Conservation (phyloP, 1,139 yeast species). For the Suhomyces coccinellae region DNA sequence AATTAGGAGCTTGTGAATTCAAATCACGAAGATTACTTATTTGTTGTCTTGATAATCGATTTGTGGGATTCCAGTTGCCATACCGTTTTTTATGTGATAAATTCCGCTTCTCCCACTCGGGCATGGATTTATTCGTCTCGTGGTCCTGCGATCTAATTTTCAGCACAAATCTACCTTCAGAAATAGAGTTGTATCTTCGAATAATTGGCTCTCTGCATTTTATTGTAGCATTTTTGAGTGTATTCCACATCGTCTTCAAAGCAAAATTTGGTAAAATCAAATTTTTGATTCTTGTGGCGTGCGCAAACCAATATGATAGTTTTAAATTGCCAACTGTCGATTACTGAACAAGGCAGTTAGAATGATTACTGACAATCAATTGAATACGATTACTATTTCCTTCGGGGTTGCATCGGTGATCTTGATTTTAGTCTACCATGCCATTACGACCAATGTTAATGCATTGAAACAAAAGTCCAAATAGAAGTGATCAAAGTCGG, state of each 20-base stretch:
- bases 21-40: conserved; percentile 65
- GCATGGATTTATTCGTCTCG: conserved; percentile 5
- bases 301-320: neutral
- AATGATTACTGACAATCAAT: conserved; percentile 83
- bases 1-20: conserved; percentile 56
- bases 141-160: conserved; percentile 17
- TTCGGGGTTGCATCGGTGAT: conserved; percentile 75
- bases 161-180: neutral
- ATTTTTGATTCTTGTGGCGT: neutral
- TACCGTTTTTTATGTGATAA: conserved; percentile 61
- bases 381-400: conserved; percentile 70
- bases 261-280: neutral
- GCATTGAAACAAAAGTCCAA: conserved; percentile 9
- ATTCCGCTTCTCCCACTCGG: conserved; percentile 68
- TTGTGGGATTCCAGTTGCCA: conserved; percentile 69
- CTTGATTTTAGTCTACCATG: conserved; percentile 70
- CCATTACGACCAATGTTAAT: conserved; percentile 46
- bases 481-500: neutral
- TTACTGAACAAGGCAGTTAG: neutral
- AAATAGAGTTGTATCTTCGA: neutral
- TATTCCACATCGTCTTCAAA: too few species aligned
- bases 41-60: conserved; percentile 65
- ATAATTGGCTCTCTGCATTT: neutral
- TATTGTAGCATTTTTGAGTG: too few species aligned
- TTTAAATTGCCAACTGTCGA: neutral